phyloP scores from a whole-genome alignment of 306 rosid genomes.

The Alnus rubra region DNA sequence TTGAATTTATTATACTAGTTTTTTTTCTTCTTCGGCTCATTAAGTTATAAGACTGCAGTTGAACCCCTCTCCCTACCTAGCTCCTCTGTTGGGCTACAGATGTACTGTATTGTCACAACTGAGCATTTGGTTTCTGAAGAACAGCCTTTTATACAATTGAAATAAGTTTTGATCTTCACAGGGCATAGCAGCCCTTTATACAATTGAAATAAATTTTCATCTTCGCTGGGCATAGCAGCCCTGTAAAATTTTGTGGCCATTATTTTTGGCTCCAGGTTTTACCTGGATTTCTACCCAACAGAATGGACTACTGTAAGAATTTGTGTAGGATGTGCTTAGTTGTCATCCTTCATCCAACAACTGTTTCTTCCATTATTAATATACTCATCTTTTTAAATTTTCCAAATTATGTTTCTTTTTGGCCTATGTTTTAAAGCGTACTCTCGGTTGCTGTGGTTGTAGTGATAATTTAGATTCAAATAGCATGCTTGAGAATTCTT shows the following conservation, averaged over 20 bases:
- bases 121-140: too few relatives aligned
- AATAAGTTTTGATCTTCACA: too few relatives aligned
- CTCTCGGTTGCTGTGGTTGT: conserved; percentile 37
- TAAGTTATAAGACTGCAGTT: neutral
- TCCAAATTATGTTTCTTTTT: neutral
- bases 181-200: too few relatives aligned
- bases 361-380: neutral
- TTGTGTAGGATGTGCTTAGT: neutral
- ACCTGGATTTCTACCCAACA: neutral
- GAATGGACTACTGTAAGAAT: neutral
- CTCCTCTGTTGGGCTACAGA: too few relatives aligned
- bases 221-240: neutral
- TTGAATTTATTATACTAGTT: neutral
- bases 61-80: neutral
- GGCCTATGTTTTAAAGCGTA: conserved; percentile 21
- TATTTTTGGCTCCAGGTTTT: neutral
- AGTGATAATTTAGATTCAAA: conserved; percentile 81
- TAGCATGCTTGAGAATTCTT: conserved; percentile 82
- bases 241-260: neutral
- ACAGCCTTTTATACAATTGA: too few relatives aligned
- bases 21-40: neutral
- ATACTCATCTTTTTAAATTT: neutral
- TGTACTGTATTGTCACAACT: too few relatives aligned
- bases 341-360: neutral
- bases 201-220: too few relatives aligned